phyloP scores from a whole-genome alignment of 163 green algal genomes.

The Scenedesmus sp. region DNA sequence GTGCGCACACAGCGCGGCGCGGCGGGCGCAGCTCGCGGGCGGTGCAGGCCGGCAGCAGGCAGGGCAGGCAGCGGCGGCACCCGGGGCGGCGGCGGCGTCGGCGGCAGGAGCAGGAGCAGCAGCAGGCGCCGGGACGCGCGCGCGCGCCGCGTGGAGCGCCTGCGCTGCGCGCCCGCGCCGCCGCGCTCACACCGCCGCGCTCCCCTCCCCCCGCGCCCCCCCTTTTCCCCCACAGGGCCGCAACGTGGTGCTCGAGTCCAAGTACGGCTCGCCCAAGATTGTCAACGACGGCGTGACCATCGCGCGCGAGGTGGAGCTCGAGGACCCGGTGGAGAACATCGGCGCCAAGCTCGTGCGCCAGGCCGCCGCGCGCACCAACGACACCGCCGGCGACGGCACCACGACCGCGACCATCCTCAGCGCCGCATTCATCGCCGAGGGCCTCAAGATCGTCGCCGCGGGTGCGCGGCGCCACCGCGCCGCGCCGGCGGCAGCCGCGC shows the following conservation, averaged over 20 bases:
- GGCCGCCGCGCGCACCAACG: conserved; percentile 93
- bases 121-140: not conserved
- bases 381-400: conserved; percentile 98
- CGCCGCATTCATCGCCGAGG: conserved; percentile 97
- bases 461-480: conserved; percentile 49
- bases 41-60: not conserved
- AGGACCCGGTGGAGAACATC: conserved; percentile 99
- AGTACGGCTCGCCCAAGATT: conserved; percentile 99
- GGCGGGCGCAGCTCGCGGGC: not conserved
- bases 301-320: conserved; percentile 96
- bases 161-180: not conserved
- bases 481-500: too few relatives aligned
- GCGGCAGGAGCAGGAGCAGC: not conserved
- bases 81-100: not conserved
- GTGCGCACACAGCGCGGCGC: conserved; percentile 37
- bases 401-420: conserved; percentile 99
- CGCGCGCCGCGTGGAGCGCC: too few relatives aligned
- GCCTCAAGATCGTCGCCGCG: conserved; percentile 98
- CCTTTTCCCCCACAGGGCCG: conserved; percentile 76
- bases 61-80: not conserved
- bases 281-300: conserved; percentile 99
- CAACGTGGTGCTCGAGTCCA: conserved; percentile 99
- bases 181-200: not conserved
- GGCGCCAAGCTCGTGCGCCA: conserved; percentile 98
- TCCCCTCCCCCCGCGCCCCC: not conserved